These are phyloP conservation scores for Candida dubliniensis DNA, from an alignment of 1,139 yeast species.

Conservation along the genomic window DNA sequence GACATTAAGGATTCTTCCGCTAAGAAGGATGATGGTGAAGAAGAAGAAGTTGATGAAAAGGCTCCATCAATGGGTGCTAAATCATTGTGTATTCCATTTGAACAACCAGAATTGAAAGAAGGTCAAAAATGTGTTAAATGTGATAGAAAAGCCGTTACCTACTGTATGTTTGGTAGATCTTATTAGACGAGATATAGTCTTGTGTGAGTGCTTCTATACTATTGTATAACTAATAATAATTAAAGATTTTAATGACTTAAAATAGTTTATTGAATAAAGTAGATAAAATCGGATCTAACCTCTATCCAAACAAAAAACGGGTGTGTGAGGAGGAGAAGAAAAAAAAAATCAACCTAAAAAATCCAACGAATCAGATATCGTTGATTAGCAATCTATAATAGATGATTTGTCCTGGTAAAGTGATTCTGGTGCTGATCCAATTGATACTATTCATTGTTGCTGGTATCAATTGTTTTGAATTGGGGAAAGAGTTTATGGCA, in stretches of 20 bases:
- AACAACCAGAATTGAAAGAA: slow-evolving; percentile 77
- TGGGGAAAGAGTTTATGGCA: background rate
- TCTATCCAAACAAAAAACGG: too few relatives aligned
- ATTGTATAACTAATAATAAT: background rate
- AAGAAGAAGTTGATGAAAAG: slow-evolving; percentile 87
- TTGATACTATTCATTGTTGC: background rate
- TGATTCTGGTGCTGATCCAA: background rate
- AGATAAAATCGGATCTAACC: too few relatives aligned
- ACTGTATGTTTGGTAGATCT: slow-evolving; percentile 96
- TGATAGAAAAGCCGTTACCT: slow-evolving; percentile 68
- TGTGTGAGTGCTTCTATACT: background rate
- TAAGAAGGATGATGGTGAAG: slow-evolving; percentile 75
- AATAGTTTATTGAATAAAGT: too few relatives aligned
- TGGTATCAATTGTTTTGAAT: slow-evolving; percentile 1
- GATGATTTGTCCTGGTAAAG: slow-evolving; percentile 5
- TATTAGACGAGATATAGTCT: slow-evolving; percentile 43
- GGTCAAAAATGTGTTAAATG: slow-evolving; percentile 89
- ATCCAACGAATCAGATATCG: background rate
- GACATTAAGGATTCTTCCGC: slow-evolving; percentile 94
- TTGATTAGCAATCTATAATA: background rate
- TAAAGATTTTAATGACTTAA: background rate
- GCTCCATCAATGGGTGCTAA: slow-evolving; percentile 99
- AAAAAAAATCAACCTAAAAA: background rate
- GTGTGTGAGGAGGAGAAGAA: background rate
- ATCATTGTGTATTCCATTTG: slow-evolving; percentile 93